Evolutionary conservation across 129 eudicot species (phyloP).

Genomic region (Chrysanthemum makinoi): DNA sequence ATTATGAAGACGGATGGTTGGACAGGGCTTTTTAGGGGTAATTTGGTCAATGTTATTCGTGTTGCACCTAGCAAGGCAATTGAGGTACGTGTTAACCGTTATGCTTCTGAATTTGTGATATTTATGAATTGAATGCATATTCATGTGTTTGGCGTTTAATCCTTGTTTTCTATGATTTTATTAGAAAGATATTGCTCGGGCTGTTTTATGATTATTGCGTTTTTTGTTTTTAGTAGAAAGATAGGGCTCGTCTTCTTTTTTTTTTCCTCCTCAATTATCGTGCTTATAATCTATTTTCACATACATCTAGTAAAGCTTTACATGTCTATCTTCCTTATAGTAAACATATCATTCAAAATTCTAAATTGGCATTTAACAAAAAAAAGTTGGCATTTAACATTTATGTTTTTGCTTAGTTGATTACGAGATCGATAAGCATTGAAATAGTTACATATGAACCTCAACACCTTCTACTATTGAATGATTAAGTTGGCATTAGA

Average conservation of each 20-base stretch:
- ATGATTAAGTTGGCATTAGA: no score
- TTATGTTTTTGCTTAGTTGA: no score
- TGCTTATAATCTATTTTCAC: not conserved
- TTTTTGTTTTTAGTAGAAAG: not conserved
- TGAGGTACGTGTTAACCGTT: constrained; percentile 54
- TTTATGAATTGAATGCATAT: not conserved
- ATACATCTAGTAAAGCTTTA: no score
- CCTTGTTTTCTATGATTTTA: not conserved
- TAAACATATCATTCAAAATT: no score
- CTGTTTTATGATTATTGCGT: not conserved
- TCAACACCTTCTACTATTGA: no score
- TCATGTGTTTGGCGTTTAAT: not conserved
- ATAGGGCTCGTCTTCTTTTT: no score
- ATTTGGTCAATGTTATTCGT: constrained; percentile 84
- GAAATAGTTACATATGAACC: no score
- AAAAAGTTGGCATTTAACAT: no score
- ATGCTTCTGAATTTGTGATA: not conserved
- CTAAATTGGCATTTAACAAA: no score
- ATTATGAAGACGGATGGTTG: constrained; percentile 91
- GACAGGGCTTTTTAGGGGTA: constrained; percentile 91
- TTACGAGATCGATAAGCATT: no score
- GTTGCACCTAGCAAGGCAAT: constrained; percentile 98
- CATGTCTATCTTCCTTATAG: no score
- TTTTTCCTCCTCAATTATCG: no score
- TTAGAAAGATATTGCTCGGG: not conserved